Evolutionary conservation across 2,329 filamentous ascomycete species (phyloP).

Genomic region (Sphaceloma murrayae): DNA sequence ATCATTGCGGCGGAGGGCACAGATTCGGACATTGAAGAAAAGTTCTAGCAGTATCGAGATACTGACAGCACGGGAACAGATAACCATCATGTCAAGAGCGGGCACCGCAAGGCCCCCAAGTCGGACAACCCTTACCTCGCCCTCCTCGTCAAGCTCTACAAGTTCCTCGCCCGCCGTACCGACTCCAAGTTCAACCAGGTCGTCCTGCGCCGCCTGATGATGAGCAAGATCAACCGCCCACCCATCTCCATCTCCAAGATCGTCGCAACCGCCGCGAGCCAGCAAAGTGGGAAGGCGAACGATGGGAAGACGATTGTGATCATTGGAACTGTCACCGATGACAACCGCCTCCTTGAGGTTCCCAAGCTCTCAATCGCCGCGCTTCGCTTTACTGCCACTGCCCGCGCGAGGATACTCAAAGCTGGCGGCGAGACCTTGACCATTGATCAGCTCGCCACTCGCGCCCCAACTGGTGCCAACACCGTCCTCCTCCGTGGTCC

Average conservation of each 20-base stretch:
- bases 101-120: constrained; percentile 70
- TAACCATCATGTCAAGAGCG: constrained; percentile 58
- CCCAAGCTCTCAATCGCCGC: constrained; percentile 92
- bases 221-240: constrained; percentile 91
- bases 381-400: constrained; percentile 92
- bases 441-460: constrained; percentile 91
- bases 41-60: constrained; percentile 6
- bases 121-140: constrained; percentile 38
- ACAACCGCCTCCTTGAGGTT: constrained; percentile 83
- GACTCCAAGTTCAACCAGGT: constrained; percentile 98
- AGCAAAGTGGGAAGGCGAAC: constrained; percentile 44
- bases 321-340: constrained; percentile 92
- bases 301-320: constrained; percentile 80
- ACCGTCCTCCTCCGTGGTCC: constrained; percentile 93
- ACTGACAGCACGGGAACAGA: constrained; percentile 50
- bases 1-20: too few species aligned
- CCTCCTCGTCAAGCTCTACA: constrained; percentile 72
- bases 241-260: constrained; percentile 93
- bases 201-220: constrained; percentile 92
- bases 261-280: constrained; percentile 49
- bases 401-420: constrained; percentile 83
- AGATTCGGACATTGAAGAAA: too few species aligned
- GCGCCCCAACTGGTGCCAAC: constrained; percentile 92
- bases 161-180: constrained; percentile 53
- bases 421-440: constrained; percentile 93